Conservation (phyloP, 1,284 basidiomycete species). For the Malassezia arunalokei region DNA sequence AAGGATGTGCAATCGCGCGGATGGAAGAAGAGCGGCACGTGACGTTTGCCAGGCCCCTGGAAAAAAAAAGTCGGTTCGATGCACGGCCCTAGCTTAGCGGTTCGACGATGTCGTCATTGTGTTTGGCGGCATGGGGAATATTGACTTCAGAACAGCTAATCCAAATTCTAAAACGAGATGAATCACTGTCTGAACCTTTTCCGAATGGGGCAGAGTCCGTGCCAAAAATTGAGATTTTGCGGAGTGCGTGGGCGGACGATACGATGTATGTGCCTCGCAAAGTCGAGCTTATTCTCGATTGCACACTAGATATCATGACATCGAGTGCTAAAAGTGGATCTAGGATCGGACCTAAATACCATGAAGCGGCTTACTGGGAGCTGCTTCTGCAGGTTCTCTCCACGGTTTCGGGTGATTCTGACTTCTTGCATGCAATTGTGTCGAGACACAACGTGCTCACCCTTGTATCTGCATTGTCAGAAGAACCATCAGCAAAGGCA, state of each 20-base stretch:
- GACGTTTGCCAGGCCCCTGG: neutral
- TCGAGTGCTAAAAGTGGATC: constrained; percentile 17
- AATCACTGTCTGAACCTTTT: neutral
- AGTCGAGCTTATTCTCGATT: constrained; percentile 26
- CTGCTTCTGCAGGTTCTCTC: constrained; percentile 16
- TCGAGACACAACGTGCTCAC: constrained; percentile 4
- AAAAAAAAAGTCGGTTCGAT: too few relatives aligned
- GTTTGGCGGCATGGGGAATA: constrained; percentile 21
- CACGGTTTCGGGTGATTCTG: neutral
- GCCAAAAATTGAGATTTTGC: constrained; percentile 14
- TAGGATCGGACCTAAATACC: neutral
- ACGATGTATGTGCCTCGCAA: constrained; percentile 25
- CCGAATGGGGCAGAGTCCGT: neutral
- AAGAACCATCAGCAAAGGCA: neutral
- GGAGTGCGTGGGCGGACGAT: constrained; percentile 17
- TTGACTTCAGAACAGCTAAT: constrained; percentile 33
- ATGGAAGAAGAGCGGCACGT: neutral
- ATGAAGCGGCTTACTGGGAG: constrained; percentile 18
- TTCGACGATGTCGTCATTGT: constrained; percentile 1
- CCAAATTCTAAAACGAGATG: constrained; percentile 23
- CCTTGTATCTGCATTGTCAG: neutral
- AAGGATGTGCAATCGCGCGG: neutral
- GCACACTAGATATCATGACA: constrained; percentile 21
- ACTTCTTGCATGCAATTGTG: constrained; percentile 1
- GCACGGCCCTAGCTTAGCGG: too few relatives aligned